These are phyloP conservation scores for Petunia hybrid DNA, from an alignment of 305 asterid genomes.

Conservation along the genomic window DNA sequence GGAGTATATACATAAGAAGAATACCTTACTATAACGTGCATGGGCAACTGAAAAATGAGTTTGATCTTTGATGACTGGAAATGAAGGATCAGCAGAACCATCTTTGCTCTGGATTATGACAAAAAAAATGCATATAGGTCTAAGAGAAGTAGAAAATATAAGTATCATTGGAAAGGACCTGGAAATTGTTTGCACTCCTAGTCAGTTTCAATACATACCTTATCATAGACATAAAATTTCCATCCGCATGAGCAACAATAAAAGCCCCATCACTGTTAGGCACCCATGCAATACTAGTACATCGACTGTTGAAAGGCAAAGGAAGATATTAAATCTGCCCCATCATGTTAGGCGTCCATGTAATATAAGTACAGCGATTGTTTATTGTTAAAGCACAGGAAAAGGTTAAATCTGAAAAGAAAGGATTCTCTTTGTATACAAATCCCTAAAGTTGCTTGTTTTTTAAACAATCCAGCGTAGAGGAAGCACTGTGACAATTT, in stretches of 20 bases:
- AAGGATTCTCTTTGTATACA: conserved; percentile 4
- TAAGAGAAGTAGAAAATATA: neutral
- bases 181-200: conserved; percentile 10
- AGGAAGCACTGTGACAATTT: neutral
- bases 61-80: conserved; percentile 94
- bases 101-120: conserved; percentile 77
- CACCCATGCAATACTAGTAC: conserved; percentile 71
- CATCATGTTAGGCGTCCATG: neutral
- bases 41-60: conserved; percentile 93
- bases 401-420: neutral
- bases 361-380: neutral
- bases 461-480: neutral
- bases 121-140: conserved; percentile 19
- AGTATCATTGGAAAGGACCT: neutral
- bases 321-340: conserved; percentile 22
- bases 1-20: conserved; percentile 17
- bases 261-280: conserved; percentile 70
- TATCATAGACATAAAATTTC: conserved; percentile 67
- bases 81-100: conserved; percentile 96
- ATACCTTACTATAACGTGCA: conserved; percentile 98
- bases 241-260: conserved; percentile 71
- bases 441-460: neutral
- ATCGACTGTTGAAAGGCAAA: conserved; percentile 51
- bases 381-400: neutral
- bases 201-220: conserved; percentile 53